Evolutionary conservation across 2,329 filamentous ascomycete genomes (phyloP).

Genomic region (Emydomyces testavorans): DNA sequence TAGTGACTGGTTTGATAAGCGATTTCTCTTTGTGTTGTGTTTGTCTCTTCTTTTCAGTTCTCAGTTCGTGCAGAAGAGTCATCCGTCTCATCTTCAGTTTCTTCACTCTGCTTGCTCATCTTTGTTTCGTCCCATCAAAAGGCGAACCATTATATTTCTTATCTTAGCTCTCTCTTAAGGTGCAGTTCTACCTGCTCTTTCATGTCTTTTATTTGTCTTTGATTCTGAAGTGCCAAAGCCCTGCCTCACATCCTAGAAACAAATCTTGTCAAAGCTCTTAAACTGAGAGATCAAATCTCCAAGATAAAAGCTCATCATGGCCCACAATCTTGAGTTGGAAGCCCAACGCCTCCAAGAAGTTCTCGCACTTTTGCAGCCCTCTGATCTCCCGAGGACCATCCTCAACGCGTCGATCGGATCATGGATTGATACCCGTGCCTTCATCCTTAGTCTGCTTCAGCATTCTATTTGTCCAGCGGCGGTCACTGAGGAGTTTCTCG

Average conservation of each 20-base stretch:
- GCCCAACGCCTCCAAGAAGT: neutral
- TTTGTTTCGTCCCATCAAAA: neutral
- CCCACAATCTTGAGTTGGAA: conserved; percentile 11
- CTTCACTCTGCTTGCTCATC: neutral
- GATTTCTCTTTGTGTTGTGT: neutral
- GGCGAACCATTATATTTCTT: neutral
- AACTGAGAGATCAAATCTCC: neutral
- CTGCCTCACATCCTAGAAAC: no score
- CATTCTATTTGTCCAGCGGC: conserved; percentile 4
- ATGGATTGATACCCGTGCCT: neutral
- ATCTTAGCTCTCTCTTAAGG: no score
- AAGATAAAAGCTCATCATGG: neutral
- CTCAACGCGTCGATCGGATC: conserved; percentile 16
- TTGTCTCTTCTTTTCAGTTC: neutral
- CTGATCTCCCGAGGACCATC: conserved; percentile 6
- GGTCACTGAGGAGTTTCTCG: conserved; percentile 5
- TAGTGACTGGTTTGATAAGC: no score
- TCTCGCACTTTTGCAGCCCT: neutral
- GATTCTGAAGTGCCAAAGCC: no score
- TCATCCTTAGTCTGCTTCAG: conserved; percentile 6
- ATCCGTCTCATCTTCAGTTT: neutral
- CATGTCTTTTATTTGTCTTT: no score
- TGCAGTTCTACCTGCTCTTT: no score
- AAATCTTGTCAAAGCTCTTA: no score
- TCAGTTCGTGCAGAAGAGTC: neutral